Evolutionary conservation across 108 stramenopile species (phyloP), one percentile per base, ranked within the genome.

Genomic region (Epipyxis sp.): DNA sequence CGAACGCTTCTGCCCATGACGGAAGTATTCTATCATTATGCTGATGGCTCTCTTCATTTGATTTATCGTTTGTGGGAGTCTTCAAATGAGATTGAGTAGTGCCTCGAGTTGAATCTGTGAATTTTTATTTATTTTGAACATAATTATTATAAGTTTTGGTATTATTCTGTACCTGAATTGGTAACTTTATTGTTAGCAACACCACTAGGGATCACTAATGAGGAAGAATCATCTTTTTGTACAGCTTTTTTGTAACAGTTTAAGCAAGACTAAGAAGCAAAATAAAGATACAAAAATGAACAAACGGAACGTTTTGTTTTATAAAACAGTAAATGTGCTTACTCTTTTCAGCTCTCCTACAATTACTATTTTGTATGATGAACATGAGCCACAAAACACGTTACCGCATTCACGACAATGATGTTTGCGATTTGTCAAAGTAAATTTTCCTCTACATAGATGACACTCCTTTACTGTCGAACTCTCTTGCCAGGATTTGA

Each of bases 331-430:
- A 20, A 50, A 50, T 6, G 46, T 50, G 6, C 61, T 37, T 25
- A 65, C 61, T 37, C 61, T 65, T 25, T 65, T 65, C 35, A 65
- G 34, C 35, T 3, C 34, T 32, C 35, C 61, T 6, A 6, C 35
- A 35, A 65, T 65, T 37, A 65, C 35, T 3, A 37, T 35, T 3
- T 32, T 16, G 25, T 35, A 65, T 10, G 61, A 65, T 32, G 61
- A 13, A 25, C 61, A 65, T 65, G 20, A 32, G 35, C 34, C 25
- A 32, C 61, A 65, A 37, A 65, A 65, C 35, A 65, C 35, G 27
- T 3, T 13, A 10, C 61, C 61, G 34, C 61, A 65, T 65, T 25
- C 61, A 32, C 61, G 3, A 37, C 61, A 65, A 37, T 65, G 61
- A 65, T 65, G 61, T 25, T 37, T 29, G 20, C 61, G 20, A 35